Evolutionary conservation across 2,329 filamentous ascomycete species (phyloP), one percentile per base, ranked within the genome.

Genomic region (Epichloe hybrida): DNA sequence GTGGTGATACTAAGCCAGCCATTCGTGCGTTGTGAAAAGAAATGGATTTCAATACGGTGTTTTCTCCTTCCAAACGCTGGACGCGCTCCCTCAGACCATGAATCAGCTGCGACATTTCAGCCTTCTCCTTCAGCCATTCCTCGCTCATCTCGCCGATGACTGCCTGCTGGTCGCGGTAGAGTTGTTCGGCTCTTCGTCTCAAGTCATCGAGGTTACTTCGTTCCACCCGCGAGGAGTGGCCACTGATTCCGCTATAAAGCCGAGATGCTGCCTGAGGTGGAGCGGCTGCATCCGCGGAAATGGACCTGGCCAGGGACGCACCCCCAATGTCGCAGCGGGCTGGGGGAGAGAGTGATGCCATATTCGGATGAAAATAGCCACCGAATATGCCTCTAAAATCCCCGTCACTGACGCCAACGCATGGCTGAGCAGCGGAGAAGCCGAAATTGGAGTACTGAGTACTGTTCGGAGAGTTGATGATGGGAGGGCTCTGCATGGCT

Each of bases 191-290:
- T 13, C 74, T 71, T 44, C 70, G 69, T 11, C 75, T 71, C 54
- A 73, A 76, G 6, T 73, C 74, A 57, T 79, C 75, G 51, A 79
- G 65, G 51, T 77, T 70, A 47, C 70, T 72, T 36, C 75, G 71
- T 59, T 79, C 43, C 11, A 35, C 38, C 21, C 44, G 46, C 11
- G 48, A 43, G 5, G 48, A 27, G 15, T 45, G 20, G 70, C 73
- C 52, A 75, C 73, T 23, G 70, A 64, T 40, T 72, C 71, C 31
- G 66, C 57, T 35, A 62, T 58, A 55, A 71, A 71, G 55, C 73
- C 37, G 46, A 23, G 59, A 54, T 2, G 66, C 63, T 15, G 62
- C 59, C 46, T 60, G 63, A 23, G 63, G 62, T 31, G 66, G 60
- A 5, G 57, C 57, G 13, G 59, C 59, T 38, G 61, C 58, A 54